Base-by-base conservation (phyloP, 495 filamentous ascomycete species). In the Bryoglossum gracile region DNA sequence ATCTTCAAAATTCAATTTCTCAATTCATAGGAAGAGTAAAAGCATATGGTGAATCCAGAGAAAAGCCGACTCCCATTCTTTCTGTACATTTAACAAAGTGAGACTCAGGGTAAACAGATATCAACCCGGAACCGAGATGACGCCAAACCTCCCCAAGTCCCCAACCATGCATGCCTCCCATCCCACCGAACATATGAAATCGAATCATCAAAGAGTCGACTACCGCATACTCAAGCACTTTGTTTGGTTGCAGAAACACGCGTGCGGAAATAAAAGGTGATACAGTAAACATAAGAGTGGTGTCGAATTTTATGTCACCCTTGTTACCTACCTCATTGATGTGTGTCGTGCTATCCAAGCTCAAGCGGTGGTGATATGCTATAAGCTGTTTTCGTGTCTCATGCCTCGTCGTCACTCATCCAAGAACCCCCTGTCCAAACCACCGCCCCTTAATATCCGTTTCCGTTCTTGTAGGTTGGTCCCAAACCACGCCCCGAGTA, bases 381-480 rank as follows among this genome's bases (percentile, higher is more conserved):
- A 22, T 49, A 52, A 54, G 51, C 56, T 58, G 37, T 49, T 39
- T 18, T 54, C 42, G 40, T 53, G 33, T 46, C 24, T 55, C 50
- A 42, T 52, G 26, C 50, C 43, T 17, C 39, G 32, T 18, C 34
- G n/a, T 25, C 32, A 36, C 30, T 35, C 34, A 38, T 50, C 35
- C 25, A 17, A 10, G 36, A n/a, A n/a, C n/a, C n/a, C n/a, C n/a
- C n/a, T n/a, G n/a, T n/a, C n/a, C 26, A 30, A 30, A 30, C 13
- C 26, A 30, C 6, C 26, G 26, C 6, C 26, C 13, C 26, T 24
- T 10, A 13, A 25, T 39, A 26, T 10, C 32, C 43, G 52, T 72
- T 69, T 43, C 67, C 66, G 40, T 65, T 65, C 41, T 57, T 57
- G 51, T 68, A 59, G 3, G 53, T 62, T 6, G 54, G 50, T 1